Evolutionary conservation across 805 yeast genomes (phyloP), one percentile per base, ranked within the genome.

Genomic region (Metschnikowia peoriensis): DNA sequence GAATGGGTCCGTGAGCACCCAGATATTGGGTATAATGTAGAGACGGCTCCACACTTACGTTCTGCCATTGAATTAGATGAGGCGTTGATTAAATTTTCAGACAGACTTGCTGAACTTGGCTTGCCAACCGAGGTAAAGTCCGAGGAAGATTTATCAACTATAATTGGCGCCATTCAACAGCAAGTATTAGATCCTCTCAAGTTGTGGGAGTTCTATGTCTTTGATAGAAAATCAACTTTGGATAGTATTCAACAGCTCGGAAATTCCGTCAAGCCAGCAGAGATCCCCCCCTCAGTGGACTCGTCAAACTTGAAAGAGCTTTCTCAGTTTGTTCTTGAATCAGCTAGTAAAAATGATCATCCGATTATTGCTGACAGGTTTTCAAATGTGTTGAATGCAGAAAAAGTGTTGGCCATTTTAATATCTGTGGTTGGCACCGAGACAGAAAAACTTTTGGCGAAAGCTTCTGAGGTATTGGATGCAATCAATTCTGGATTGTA

Each of bases 121-220:
- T 83, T 81, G 51, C 91, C 96, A 6, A 77, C 85, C 0, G 72
- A 67, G 0, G 67, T 92, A 42, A 65, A 70, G 4, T 65, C 68
- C 15, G 73, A 74, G 11, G 75, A 70, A 3, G 96, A 90, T 59
- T 67, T 93, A 27, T 70, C 78, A 39, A 66, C 62, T 32, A 71
- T 92, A 27, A 81, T 88, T 76, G 86, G 82, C 37, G 92, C 89
- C 15, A 74, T 93, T 44, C 81, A 83, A 55, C 66, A 73, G 6
- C 84, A 88, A 60, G 97, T 90, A 0, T 62, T 91, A 28, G 83
- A 80, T 28, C 73, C 78, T 5, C 69, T 89, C 50, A 80, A 84
- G 55, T 74, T 93, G 50, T 93, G 99, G 99, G 91, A 93, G 68
- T 93, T 70, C 67, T 94, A 92, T 66, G 92, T 86, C 6, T 74